Evolutionary conservation across 495 filamentous ascomycete genomes (phyloP).

Genomic region (Trichocladium antarcticum): DNA sequence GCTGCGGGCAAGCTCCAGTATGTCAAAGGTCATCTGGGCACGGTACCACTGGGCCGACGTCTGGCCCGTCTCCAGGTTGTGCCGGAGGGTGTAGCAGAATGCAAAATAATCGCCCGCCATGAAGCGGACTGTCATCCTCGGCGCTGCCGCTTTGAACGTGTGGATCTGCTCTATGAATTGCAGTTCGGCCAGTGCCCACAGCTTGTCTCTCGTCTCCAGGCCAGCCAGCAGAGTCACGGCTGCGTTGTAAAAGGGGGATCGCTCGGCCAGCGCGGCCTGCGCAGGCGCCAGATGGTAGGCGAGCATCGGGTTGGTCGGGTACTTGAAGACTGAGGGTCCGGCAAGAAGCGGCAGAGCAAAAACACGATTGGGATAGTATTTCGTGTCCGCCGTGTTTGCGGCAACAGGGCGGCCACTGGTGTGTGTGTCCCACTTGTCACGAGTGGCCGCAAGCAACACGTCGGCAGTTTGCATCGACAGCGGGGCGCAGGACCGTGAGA

Average conservation of each 20-base stretch:
- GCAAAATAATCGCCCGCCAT: constrained; percentile 35
- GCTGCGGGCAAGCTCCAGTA: constrained; percentile 28
- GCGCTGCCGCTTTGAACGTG: constrained; percentile 20
- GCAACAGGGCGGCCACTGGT: no score
- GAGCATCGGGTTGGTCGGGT: constrained; percentile 34
- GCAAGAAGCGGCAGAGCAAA: constrained; percentile 19
- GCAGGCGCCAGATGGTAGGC: constrained; percentile 36
- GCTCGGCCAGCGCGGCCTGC: constrained; percentile 13
- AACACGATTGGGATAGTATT: no score
- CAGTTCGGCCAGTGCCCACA: constrained; percentile 15
- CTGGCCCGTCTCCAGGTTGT: constrained; percentile 12
- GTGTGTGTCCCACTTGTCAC: no score
- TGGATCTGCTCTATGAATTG: constrained; percentile 28
- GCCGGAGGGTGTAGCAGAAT: constrained; percentile 38
- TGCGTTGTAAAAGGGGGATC: constrained; percentile 5
- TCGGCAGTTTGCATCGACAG: neutral
- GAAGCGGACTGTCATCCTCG: constrained; percentile 32
- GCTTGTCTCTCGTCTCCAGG: neutral
- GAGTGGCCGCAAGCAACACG: constrained; percentile 21
- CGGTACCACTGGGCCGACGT: constrained; percentile 24
- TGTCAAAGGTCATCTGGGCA: constrained; percentile 13
- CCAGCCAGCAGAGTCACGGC: no score
- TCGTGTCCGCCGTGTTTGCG: no score
- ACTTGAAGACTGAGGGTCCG: constrained; percentile 22
- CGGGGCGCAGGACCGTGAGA: constrained; percentile 8